Conservation (phyloP, 768 basidiomycete genomes). For the Auricularia heimuer region DNA sequence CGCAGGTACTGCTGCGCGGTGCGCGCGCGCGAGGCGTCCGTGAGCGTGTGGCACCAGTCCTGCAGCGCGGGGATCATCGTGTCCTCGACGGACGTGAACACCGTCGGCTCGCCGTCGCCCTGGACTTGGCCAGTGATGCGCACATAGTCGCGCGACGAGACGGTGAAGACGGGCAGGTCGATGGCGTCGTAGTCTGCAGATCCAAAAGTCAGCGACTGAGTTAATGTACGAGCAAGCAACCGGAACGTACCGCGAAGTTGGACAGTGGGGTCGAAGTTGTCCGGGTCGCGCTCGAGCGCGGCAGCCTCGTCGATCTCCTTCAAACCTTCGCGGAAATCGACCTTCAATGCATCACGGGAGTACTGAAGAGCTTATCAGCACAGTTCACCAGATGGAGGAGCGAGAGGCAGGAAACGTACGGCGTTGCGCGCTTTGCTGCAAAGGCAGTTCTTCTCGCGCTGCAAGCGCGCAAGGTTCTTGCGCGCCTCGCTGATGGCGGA, state of each 20-base stretch:
- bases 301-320: conserved; percentile 52
- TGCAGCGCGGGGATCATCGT: conserved; percentile 50
- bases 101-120: conserved; percentile 48
- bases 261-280: conserved; percentile 43
- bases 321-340: conserved; percentile 48
- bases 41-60: conserved; percentile 47
- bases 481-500: conserved; percentile 29
- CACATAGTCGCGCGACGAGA: conserved; percentile 52
- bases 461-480: conserved; percentile 25
- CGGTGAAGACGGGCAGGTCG: conserved; percentile 53
- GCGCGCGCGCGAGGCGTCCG: conserved; percentile 42
- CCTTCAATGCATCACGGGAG: conserved; percentile 45
- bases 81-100: conserved; percentile 42
- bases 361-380: conserved; percentile 24
- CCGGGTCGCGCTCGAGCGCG: conserved; percentile 47
- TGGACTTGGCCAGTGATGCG: conserved; percentile 36
- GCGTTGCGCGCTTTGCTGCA: conserved; percentile 50
- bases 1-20: conserved; percentile 33
- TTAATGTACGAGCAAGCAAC: background rate
- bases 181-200: conserved; percentile 47
- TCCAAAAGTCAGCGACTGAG: background rate
- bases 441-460: conserved; percentile 48
- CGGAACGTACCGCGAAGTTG: conserved; percentile 35
- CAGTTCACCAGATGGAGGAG: conserved; percentile 4
- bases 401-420: conserved; percentile 21